phyloP scores from a whole-genome alignment of 164 flowering plant genomes.

The Hamamelis virginiana region DNA sequence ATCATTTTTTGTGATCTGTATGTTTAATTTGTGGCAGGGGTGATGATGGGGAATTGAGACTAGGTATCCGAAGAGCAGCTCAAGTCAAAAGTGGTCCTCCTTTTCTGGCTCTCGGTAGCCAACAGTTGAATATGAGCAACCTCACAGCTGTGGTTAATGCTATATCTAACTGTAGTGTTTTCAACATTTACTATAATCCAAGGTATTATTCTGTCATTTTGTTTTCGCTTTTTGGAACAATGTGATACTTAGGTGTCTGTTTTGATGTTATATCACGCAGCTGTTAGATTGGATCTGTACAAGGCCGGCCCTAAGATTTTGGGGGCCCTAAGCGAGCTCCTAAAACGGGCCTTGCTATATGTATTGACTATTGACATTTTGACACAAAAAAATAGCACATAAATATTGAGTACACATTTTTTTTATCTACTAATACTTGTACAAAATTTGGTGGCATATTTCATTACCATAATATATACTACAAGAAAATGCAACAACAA shows the following conservation, averaged over 20 bases:
- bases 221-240: background rate
- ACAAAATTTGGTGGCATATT: no score
- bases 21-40: conserved; percentile 50
- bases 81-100: conserved; percentile 49
- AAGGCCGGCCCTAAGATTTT: no score
- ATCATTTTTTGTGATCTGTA: background rate
- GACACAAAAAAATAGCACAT: no score
- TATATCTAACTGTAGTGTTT: conserved; percentile 48
- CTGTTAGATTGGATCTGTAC: no score
- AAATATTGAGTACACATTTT: no score
- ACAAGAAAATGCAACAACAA: no score
- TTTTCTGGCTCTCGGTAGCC: conserved; percentile 32
- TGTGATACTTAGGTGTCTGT: background rate
- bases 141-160: conserved; percentile 57
- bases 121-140: conserved; percentile 36
- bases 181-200: conserved; percentile 78
- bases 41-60: conserved; percentile 83
- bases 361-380: no score
- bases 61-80: conserved; percentile 81
- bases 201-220: conserved; percentile 46
- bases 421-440: no score
- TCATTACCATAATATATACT: no score
- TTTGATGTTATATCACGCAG: no score
- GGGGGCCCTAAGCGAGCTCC: no score
- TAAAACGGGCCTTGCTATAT: no score